Percentiles rank a stretch among this genome's conserved stretches.
Evolutionary conservation across 2,329 filamentous ascomycete genomes (phyloP).

Genomic region (Exserohilum turcica): DNA sequence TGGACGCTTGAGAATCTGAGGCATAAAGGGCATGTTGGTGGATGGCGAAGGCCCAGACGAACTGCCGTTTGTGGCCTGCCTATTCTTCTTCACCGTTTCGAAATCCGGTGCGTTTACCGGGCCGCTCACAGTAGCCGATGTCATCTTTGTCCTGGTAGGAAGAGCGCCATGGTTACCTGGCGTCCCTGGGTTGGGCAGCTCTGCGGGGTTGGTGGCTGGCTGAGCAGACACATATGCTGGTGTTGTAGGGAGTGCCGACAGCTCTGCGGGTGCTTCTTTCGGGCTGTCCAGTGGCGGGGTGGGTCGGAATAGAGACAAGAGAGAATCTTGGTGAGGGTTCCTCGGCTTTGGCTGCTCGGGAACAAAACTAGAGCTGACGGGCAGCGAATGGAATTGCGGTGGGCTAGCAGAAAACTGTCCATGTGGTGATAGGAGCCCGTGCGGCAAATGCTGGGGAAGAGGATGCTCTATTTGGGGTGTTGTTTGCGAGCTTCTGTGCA

Average conservation of each 20-base stretch:
- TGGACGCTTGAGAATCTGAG: conserved; percentile 34
- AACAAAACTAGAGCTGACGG: conserved; percentile 27
- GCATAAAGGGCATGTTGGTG: conserved; percentile 32
- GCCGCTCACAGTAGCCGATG: conserved; percentile 50
- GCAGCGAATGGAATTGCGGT: conserved; percentile 38
- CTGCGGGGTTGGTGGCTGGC: conserved; percentile 23
- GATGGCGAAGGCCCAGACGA: conserved; percentile 40
- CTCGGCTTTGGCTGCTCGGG: conserved; percentile 45
- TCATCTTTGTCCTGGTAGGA: conserved; percentile 33
- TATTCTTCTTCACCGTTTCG: conserved; percentile 44
- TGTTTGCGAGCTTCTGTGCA: conserved; percentile 25
- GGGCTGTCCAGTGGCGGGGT: conserved; percentile 32
- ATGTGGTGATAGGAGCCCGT: conserved; percentile 35
- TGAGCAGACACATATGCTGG: conserved; percentile 37
- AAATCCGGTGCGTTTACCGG: conserved; percentile 51
- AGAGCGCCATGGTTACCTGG: conserved; percentile 26
- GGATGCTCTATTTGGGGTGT: conserved; percentile 33
- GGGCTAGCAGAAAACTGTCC: conserved; percentile 33
- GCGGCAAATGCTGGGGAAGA: conserved; percentile 25
- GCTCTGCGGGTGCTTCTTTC: conserved; percentile 51
- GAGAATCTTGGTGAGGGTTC: conserved; percentile 51
- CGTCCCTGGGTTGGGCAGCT: conserved; percentile 24
- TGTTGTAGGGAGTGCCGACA: conserved; percentile 52
- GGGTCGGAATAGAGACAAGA: conserved; percentile 54
- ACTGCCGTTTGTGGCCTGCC: conserved; percentile 27